These are phyloP conservation scores for Protomyces inouyei DNA, from an alignment of 1,139 yeast genomes.

Conservation along the genomic window DNA sequence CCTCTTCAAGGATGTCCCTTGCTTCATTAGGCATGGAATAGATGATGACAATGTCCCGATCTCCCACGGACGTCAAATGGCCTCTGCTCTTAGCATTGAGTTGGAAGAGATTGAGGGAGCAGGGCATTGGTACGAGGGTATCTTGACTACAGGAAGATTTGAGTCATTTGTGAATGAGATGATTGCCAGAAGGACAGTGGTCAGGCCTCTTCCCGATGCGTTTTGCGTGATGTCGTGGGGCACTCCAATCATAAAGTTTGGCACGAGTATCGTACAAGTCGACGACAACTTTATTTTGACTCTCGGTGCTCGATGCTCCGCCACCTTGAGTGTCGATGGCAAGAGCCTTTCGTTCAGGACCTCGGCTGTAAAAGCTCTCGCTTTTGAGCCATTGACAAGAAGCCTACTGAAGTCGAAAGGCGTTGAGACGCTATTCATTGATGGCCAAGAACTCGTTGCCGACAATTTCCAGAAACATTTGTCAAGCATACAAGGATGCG, in stretches of 20 bases:
- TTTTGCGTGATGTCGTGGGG: constrained; percentile 4
- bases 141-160: neutral
- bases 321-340: neutral
- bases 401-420: neutral
- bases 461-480: neutral
- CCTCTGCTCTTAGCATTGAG: neutral
- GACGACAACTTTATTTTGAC: neutral
- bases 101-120: neutral
- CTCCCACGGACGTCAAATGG: constrained; percentile 4
- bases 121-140: constrained; percentile 8
- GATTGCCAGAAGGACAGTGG: neutral
- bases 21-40: constrained; percentile 2
- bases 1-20: neutral
- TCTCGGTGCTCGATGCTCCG: neutral
- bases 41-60: constrained; percentile 15
- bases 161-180: neutral
- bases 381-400: neutral
- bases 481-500: neutral
- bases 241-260: neutral
- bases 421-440: neutral
- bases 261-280: neutral
- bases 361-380: neutral
- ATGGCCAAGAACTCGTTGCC: neutral
- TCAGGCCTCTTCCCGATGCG: neutral
- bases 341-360: neutral